phyloP scores from a whole-genome alignment of 2,329 filamentous ascomycete species.

The Aureobasidium pullulans region DNA sequence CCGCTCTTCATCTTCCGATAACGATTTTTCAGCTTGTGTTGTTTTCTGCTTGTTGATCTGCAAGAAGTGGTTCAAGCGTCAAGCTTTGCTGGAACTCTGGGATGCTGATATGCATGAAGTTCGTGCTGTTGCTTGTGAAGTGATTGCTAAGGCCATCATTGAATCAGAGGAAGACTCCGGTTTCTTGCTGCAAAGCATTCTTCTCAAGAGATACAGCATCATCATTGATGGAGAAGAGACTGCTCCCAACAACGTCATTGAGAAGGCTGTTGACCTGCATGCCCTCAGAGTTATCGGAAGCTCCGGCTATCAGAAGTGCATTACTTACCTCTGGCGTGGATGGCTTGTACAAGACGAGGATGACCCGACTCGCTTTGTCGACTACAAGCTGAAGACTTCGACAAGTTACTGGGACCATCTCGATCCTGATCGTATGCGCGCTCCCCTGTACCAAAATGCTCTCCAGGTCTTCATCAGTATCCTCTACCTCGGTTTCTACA shows the following conservation, averaged over 20 bases:
- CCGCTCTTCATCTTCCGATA: constrained; percentile 18
- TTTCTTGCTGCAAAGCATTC: constrained; percentile 71
- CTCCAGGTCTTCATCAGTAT: constrained; percentile 80
- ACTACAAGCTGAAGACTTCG: constrained; percentile 77
- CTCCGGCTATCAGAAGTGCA: constrained; percentile 92
- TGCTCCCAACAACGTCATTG: constrained; percentile 75
- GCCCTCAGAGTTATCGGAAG: constrained; percentile 82
- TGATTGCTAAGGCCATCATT: constrained; percentile 83
- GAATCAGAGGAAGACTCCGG: constrained; percentile 72
- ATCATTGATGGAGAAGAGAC: constrained; percentile 65
- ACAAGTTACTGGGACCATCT: constrained; percentile 73
- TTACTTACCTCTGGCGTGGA: constrained; percentile 84
- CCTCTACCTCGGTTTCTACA: constrained; percentile 78
- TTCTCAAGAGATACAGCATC: constrained; percentile 85
- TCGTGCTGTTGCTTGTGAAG: constrained; percentile 75
- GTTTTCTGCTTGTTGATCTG: constrained; percentile 75
- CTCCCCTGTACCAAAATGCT: constrained; percentile 85
- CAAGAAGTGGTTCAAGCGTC: constrained; percentile 68
- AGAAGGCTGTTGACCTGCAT: constrained; percentile 89
- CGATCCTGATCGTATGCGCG: constrained; percentile 89
- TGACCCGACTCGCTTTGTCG: constrained; percentile 80
- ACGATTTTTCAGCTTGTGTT: constrained; percentile 67
- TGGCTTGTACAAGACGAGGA: constrained; percentile 96
- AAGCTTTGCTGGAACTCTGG: constrained; percentile 78
- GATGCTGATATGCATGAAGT: constrained; percentile 77